Percentiles rank a stretch among this genome's conserved stretches.
These are phyloP conservation scores for Colletotrichum lentis DNA, from an alignment of 2,329 filamentous ascomycete genomes.

Conservation along the genomic window DNA sequence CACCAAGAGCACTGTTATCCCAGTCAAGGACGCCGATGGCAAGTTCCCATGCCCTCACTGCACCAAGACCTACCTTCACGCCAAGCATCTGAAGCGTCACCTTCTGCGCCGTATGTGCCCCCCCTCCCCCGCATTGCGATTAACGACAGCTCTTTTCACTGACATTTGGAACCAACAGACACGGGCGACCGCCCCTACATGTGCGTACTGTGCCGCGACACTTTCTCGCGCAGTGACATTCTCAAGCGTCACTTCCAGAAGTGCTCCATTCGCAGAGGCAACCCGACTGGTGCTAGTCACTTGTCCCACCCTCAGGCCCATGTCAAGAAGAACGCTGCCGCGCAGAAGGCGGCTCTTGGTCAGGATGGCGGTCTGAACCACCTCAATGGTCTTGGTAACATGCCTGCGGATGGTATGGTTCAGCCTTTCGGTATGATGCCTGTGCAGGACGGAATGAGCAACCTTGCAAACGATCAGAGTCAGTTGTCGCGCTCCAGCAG, in stretches of 20 bases:
- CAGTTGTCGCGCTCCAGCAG: conserved; percentile 69
- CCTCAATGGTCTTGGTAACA: conserved; percentile 68
- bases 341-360: conserved; percentile 64
- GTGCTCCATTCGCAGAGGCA: conserved; percentile 94
- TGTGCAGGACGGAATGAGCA: conserved; percentile 66
- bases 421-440: conserved; percentile 65
- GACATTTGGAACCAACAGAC: conserved; percentile 63
- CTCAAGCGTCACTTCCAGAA: conserved; percentile 99
- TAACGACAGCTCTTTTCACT: conserved; percentile 30
- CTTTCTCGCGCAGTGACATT: conserved; percentile 97
- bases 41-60: conserved; percentile 99
- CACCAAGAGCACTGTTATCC: conserved; percentile 82
- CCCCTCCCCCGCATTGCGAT: conserved; percentile 17
- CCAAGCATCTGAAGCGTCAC: conserved; percentile 97
- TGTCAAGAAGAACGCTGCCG: conserved; percentile 77
- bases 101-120: conserved; percentile 86
- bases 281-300: conserved; percentile 93
- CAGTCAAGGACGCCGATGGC: conserved; percentile 94
- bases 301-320: conserved; percentile 91
- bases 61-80: conserved; percentile 96
- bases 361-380: conserved; percentile 65
- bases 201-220: conserved; percentile 97
- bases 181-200: conserved; percentile 98
- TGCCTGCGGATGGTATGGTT: conserved; percentile 65
- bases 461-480: conserved; percentile 67